Conservation (phyloP, 176 grass and related monocot genomes). For the Avena sativa region DNA sequence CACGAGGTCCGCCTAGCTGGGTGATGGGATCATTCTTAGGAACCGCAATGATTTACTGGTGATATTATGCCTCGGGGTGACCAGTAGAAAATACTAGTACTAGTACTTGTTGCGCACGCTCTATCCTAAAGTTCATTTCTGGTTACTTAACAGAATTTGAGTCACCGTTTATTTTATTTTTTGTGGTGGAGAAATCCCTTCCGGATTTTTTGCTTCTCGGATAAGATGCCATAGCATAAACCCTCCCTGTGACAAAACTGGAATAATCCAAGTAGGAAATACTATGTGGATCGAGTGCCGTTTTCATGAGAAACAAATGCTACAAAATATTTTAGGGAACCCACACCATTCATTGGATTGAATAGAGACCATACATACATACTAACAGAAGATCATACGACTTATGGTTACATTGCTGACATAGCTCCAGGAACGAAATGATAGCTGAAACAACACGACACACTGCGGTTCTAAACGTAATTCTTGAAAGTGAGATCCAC, state of each 20-base stretch:
- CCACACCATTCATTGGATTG: slow-evolving; percentile 26
- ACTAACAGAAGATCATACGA: background rate
- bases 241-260: too few species aligned
- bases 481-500: background rate
- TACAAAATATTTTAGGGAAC: background rate
- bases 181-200: background rate
- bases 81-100: too few species aligned
- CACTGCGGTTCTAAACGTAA: background rate
- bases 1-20: background rate
- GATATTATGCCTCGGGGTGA: background rate
- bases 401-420: slow-evolving; percentile 44
- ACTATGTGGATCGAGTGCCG: background rate
- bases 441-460: slow-evolving; percentile 29
- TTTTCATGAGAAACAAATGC: slow-evolving; percentile 3
- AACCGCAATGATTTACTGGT: background rate
- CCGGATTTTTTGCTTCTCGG: slow-evolving; percentile 10
- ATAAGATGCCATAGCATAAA: slow-evolving; percentile 14
- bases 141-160: background rate
- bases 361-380: background rate
- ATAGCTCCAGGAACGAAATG: slow-evolving; percentile 24
- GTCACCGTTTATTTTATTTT: background rate
- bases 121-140: background rate
- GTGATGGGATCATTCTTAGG: background rate
- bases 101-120: background rate
- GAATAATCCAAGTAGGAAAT: background rate